Conservation (phyloP, 257 asterid species). For the Agastache rugosa region DNA sequence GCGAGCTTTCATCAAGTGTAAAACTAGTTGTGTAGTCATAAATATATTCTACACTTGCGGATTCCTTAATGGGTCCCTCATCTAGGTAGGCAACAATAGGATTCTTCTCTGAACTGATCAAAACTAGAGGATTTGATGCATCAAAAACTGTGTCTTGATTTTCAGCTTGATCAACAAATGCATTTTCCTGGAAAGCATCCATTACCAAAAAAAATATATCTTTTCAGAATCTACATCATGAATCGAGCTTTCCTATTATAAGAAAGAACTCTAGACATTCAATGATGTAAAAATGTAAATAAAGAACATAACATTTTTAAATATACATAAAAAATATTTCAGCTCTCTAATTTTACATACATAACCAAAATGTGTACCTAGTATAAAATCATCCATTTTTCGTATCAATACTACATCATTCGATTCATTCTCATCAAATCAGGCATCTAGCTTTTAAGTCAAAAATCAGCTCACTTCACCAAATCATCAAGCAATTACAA, state of each 20-base stretch:
- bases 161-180: constrained; percentile 33
- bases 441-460: neutral
- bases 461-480: neutral
- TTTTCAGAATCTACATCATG: constrained; percentile 7
- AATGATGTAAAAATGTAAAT: neutral
- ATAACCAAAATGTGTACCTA: neutral
- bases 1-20: constrained; percentile 66
- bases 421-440: neutral
- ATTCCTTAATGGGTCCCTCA: constrained; percentile 53
- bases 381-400: neutral
- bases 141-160: constrained; percentile 39
- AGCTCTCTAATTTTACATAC: neutral
- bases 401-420: neutral
- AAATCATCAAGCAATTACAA: constrained; percentile 30
- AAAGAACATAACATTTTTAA: neutral
- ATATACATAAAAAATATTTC: neutral
- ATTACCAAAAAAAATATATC: constrained; percentile 8
- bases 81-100: constrained; percentile 64
- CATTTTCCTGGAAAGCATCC: constrained; percentile 53
- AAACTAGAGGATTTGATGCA: constrained; percentile 49
- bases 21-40: constrained; percentile 69
- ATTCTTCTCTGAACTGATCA: constrained; percentile 60
- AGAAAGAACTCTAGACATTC: neutral
- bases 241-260: neutral
- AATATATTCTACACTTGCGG: constrained; percentile 48